Percentiles rank a stretch among this genome's conserved stretches.
phyloP scores from a whole-genome alignment of 2,329 filamentous ascomycete genomes.

The Fusarium albidum region DNA sequence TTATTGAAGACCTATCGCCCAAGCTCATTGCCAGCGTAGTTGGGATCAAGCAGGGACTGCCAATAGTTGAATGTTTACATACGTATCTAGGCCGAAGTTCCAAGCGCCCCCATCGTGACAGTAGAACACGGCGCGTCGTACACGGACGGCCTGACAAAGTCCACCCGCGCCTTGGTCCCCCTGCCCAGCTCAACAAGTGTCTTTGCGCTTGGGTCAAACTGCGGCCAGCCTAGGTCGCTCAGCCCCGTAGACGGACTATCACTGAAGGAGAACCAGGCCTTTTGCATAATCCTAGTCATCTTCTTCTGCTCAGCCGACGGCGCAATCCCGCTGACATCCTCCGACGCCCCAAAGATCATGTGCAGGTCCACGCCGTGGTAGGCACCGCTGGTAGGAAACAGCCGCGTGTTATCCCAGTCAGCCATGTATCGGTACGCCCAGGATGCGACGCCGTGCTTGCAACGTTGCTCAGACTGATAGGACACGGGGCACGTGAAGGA shows the following conservation, averaged over 20 bases:
- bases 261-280: conserved; percentile 52
- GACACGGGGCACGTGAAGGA: conserved; percentile 57
- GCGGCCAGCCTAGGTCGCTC: conserved; percentile 35
- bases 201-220: conserved; percentile 23
- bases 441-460: conserved; percentile 44
- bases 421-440: conserved; percentile 59
- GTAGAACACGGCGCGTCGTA: conserved; percentile 33
- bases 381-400: conserved; percentile 55
- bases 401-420: conserved; percentile 57
- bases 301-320: conserved; percentile 41
- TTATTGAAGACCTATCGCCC: too few species aligned
- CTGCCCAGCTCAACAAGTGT: conserved; percentile 30
- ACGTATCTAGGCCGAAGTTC: conserved; percentile 9
- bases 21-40: not conserved
- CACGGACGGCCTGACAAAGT: conserved; percentile 18
- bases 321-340: conserved; percentile 49
- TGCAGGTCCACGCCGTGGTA: conserved; percentile 59
- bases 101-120: conserved; percentile 28
- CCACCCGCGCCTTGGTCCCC: not conserved
- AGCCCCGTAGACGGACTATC: conserved; percentile 48
- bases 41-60: too few species aligned
- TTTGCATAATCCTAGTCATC: conserved; percentile 49
- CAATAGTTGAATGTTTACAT: too few species aligned
- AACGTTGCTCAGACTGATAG: conserved; percentile 48
- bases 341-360: conserved; percentile 55